phyloP scores from a whole-genome alignment of 2,329 filamentous ascomycete genomes.

The Teratosphaeria gauchensis region DNA sequence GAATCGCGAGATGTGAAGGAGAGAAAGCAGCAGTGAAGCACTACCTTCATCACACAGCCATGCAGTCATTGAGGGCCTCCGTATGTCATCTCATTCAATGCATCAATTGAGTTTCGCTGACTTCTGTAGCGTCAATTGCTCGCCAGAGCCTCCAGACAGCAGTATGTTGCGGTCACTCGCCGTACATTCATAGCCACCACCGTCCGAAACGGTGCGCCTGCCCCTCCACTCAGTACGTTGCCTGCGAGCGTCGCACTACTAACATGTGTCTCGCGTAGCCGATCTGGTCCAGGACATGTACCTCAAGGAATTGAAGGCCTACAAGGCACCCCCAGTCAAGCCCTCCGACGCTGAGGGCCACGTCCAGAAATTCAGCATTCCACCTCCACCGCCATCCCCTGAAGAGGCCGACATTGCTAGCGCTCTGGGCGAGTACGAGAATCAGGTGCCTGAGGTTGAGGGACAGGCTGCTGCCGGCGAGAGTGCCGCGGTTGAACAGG shows the following conservation, averaged over 20 bases:
- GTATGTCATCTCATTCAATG: slow-evolving; percentile 29
- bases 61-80: slow-evolving; percentile 54
- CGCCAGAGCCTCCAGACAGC: slow-evolving; percentile 50
- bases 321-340: slow-evolving; percentile 81
- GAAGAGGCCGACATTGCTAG: slow-evolving; percentile 89
- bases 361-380: slow-evolving; percentile 76
- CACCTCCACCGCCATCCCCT: slow-evolving; percentile 74
- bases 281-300: slow-evolving; percentile 98
- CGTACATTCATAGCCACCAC: slow-evolving; percentile 56
- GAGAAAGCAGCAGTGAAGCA: background rate
- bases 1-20: background rate
- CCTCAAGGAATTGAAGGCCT: slow-evolving; percentile 88
- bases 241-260: slow-evolving; percentile 1
- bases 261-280: slow-evolving; percentile 45
- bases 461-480: slow-evolving; percentile 62
- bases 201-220: slow-evolving; percentile 44
- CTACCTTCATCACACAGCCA: slow-evolving; percentile 25
- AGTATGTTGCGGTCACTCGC: slow-evolving; percentile 44
- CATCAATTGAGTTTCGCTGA: slow-evolving; percentile 10
- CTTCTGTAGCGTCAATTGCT: slow-evolving; percentile 48
- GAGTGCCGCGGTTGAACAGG: slow-evolving; percentile 51
- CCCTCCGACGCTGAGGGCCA: slow-evolving; percentile 74
- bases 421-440: slow-evolving; percentile 90
- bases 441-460: slow-evolving; percentile 87
- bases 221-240: background rate